Base-by-base conservation (phyloP, 2,329 filamentous ascomycete genomes). In the Colletotrichum truncatum region DNA sequence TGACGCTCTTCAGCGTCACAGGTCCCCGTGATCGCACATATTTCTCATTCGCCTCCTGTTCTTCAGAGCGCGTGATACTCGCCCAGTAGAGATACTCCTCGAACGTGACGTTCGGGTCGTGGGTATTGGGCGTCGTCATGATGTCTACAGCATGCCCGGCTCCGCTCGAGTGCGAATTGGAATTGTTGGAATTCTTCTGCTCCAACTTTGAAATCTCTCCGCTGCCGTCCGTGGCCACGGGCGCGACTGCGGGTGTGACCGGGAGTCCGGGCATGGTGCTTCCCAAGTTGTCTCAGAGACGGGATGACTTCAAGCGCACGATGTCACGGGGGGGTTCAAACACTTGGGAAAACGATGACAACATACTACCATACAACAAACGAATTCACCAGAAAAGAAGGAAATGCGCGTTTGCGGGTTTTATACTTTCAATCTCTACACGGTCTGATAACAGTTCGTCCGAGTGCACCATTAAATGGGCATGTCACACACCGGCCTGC, bases 81-180 rank as follows among this genome's bases (percentile, higher is more conserved):
- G 72, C 72, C 51, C 72, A 73, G 67, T 73, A 71, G 25, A 70
- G 67, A 23, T 73, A 73, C 32, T 73, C 72, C 25, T 73, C 72
- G 48, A 73, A 72, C 4, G 67, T 69, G 30, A 73, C 68, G 34
- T 55, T 64, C 4, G 62, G 64, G 41, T 73, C 72, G 59, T 73
- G 69, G 21, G 68, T 43, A 11, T 43, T 41, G 2, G 41, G 16
- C 32, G 48, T 12, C 41, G 49, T 23, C 49, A 54, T 48, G 8
- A 43, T 55, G 41, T 55, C 23, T 21, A 49, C 6, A 8, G 28
- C 11, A 16, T 51, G 56, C 16, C 46, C 56, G 4, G 53, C n/a
- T 23, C 28, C 45, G 28, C 26, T 21, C 3, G 7, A n/a, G 6
- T 30, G 54, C 1, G 14, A 26, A 10, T 16, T 46, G 4, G 32